Conservation (phyloP, 306 rosid genomes). For the Morella rubra region DNA sequence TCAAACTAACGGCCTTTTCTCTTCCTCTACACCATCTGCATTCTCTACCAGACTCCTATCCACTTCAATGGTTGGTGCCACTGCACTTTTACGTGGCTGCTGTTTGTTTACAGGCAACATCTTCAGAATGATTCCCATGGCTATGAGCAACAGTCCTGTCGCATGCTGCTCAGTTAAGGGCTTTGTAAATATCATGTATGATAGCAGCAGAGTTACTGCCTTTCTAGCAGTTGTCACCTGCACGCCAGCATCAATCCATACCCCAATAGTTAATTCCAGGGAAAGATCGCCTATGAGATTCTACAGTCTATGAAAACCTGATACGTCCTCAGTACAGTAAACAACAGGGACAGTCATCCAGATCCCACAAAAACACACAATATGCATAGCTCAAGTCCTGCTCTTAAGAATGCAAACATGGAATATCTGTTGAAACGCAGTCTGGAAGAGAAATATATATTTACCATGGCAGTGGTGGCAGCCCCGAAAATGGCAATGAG, state of each 20-base stretch:
- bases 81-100: slow-evolving; percentile 10
- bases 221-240: slow-evolving; percentile 72
- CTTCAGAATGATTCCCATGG: slow-evolving; percentile 55
- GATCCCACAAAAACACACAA: background rate
- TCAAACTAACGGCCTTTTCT: slow-evolving; percentile 36
- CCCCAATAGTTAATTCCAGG: background rate
- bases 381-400: background rate
- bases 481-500: slow-evolving; percentile 61
- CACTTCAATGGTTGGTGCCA: background rate
- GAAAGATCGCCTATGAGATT: background rate
- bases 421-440: background rate
- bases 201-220: slow-evolving; percentile 59
- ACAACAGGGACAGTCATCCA: background rate
- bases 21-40: slow-evolving; percentile 28
- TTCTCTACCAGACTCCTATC: slow-evolving; percentile 7
- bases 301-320: background rate
- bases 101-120: slow-evolving; percentile 45
- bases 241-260: slow-evolving; percentile 7
- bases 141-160: slow-evolving; percentile 54
- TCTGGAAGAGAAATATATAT: background rate
- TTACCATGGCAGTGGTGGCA: slow-evolving; percentile 64
- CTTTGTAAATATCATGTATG: slow-evolving; percentile 67
- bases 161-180: slow-evolving; percentile 65
- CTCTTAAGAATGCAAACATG: no score
- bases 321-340: background rate